Conservation (phyloP, 495 filamentous ascomycete genomes). For the Penicillium macrosclerotiorum region DNA sequence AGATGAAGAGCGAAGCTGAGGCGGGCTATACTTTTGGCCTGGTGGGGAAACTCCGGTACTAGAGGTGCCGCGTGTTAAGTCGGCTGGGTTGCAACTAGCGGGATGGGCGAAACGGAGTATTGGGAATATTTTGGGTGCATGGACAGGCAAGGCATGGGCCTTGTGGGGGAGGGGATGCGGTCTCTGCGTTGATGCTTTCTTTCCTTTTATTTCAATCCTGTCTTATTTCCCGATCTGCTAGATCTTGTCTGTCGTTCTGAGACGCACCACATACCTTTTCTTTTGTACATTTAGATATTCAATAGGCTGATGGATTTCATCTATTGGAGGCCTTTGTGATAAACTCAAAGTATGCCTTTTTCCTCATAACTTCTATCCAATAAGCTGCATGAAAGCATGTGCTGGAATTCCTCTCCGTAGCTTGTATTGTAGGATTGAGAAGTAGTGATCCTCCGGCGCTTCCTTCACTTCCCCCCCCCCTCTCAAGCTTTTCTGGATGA, state of each 20-base stretch:
- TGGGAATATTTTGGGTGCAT: conserved; percentile 8
- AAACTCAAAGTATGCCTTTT: too few species aligned
- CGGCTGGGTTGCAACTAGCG: too few species aligned
- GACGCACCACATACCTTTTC: conserved; percentile 2
- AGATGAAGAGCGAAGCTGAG: conserved; percentile 65
- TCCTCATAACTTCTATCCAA: too few species aligned
- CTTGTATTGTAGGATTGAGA: too few species aligned
- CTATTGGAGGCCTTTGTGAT: background rate
- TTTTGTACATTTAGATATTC: conserved; percentile 15
- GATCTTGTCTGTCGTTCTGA: conserved; percentile 12
- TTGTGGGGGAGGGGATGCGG: background rate
- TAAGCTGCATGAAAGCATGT: too few species aligned
- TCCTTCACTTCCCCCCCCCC: too few species aligned
- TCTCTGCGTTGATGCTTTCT: conserved; percentile 1
- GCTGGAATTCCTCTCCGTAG: too few species aligned
- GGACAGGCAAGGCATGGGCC: conserved; percentile 7
- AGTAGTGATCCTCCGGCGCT: too few species aligned
- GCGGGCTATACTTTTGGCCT: conserved; percentile 60
- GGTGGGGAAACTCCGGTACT: conserved; percentile 60
- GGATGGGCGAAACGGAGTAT: background rate
- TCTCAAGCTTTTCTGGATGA: too few species aligned
- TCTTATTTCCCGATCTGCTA: conserved; percentile 5
- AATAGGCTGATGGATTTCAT: background rate
- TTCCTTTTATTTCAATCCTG: conserved; percentile 1
- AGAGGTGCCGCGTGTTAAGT: conserved; percentile 4